Percentiles rank a stretch among this genome's conserved stretches.
Evolutionary conservation across 176 grass and related monocot genomes (phyloP).

Genomic region (Alloteropsis semialata): DNA sequence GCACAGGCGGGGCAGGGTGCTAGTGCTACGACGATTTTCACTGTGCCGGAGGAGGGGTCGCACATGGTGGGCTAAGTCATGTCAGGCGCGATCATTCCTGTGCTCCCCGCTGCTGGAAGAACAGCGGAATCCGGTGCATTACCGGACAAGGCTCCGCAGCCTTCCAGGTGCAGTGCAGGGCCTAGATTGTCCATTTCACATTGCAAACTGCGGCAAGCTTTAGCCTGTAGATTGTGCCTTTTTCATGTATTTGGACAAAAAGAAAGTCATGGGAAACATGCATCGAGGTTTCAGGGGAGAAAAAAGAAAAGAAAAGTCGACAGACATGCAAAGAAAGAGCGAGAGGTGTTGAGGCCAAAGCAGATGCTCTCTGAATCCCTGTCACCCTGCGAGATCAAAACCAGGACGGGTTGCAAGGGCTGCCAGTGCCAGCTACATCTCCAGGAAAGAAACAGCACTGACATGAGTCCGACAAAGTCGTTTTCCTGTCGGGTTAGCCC

Average conservation of each 20-base stretch:
- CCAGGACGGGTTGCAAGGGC: conserved; percentile 21
- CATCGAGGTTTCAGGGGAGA: not conserved
- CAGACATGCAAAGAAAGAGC: conserved; percentile 7
- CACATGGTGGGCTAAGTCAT: not conserved
- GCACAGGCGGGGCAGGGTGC: not conserved
- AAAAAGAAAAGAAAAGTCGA: not conserved
- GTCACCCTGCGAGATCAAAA: conserved; percentile 19
- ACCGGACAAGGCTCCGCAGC: conserved; percentile 7
- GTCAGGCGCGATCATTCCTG: not conserved
- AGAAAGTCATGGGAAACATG: not conserved
- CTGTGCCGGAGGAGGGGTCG: not conserved
- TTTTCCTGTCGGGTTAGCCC: conserved; percentile 6
- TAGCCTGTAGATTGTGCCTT: not conserved
- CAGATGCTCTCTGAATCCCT: conserved; percentile 34
- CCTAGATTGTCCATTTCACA: not conserved
- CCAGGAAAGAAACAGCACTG: not conserved
- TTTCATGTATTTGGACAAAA: not conserved
- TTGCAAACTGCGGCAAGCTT: not conserved
- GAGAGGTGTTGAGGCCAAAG: conserved; percentile 17
- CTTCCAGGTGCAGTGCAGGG: too few relatives aligned
- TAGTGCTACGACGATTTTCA: not conserved
- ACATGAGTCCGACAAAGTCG: conserved; percentile 8
- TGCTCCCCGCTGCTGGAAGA: not conserved
- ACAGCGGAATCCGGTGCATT: conserved; percentile 28
- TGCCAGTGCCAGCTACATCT: not conserved